phyloP scores from a whole-genome alignment of 805 yeast species.

The Kazachstania kunashirensis region DNA sequence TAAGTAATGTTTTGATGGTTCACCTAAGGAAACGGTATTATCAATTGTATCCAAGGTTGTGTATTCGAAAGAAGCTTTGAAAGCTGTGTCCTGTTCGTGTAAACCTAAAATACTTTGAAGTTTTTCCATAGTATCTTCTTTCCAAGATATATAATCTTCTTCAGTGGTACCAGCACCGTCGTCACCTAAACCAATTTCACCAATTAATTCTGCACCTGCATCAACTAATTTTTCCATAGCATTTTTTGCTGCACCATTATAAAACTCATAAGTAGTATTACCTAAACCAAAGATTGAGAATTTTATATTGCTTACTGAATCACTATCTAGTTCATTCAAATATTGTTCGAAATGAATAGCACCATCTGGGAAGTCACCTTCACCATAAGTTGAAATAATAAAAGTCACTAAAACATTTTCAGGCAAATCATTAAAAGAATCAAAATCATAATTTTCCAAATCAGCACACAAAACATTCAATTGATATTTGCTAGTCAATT shows the following conservation, averaged over 20 bases:
- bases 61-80: constrained; percentile 56
- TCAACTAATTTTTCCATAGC: constrained; percentile 40
- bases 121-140: constrained; percentile 60
- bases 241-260: constrained; percentile 70
- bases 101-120: constrained; percentile 55
- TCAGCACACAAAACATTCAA: constrained; percentile 79
- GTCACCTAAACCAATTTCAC: constrained; percentile 83
- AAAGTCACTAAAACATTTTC: constrained; percentile 55
- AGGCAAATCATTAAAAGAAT: constrained; percentile 57
- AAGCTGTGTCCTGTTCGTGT: constrained; percentile 60
- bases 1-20: constrained; percentile 56
- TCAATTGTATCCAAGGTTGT: constrained; percentile 32
- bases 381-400: constrained; percentile 90
- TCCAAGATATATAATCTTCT: constrained; percentile 92
- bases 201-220: constrained; percentile 67
- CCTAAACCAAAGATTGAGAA: constrained; percentile 86
- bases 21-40: constrained; percentile 61
- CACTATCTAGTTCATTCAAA: constrained; percentile 48
- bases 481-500: constrained; percentile 71
- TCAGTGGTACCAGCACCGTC: constrained; percentile 93
- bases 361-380: constrained; percentile 96
- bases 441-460: constrained; percentile 80
- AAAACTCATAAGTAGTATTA: constrained; percentile 88
- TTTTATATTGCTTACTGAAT: constrained; percentile 43
- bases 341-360: constrained; percentile 71